phyloP scores from a whole-genome alignment of 2,329 filamentous ascomycete species.

The Dendryphion nanum region DNA sequence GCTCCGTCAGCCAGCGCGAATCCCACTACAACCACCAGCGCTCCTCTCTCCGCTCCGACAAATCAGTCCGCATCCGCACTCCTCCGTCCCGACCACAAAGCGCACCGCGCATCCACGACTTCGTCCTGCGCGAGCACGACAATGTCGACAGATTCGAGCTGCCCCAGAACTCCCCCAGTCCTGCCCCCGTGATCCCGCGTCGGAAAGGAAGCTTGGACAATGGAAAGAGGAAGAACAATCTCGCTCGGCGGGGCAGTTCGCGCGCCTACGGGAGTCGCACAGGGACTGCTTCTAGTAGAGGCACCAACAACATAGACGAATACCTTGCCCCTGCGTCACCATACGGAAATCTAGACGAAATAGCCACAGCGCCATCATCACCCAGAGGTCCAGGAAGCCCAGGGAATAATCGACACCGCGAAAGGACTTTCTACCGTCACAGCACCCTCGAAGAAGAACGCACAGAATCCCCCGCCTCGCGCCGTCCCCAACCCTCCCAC shows the following conservation, averaged over 20 bases:
- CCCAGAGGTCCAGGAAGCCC: too few relatives aligned
- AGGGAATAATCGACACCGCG: conserved; percentile 38
- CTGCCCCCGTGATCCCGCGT: conserved; percentile 12
- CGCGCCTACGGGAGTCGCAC: conserved; percentile 4
- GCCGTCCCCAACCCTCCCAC: not conserved
- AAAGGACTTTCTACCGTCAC: conserved; percentile 26
- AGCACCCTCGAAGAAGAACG: conserved; percentile 4
- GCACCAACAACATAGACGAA: conserved; percentile 14
- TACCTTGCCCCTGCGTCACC: not conserved
- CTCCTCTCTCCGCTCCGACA: conserved; percentile 27
- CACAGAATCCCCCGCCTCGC: not conserved
- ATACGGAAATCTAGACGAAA: conserved; percentile 24
- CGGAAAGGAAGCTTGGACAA: conserved; percentile 11
- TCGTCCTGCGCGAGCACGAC: conserved; percentile 15
- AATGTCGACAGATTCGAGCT: conserved; percentile 3
- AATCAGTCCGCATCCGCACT: conserved; percentile 12
- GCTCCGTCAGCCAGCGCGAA: conserved; percentile 20
- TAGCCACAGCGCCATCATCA: conserved; percentile 40
- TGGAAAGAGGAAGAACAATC: conserved; percentile 5
- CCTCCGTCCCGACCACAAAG: conserved; percentile 13
- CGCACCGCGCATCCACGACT: conserved; percentile 15
- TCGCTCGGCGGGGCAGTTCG: conserved; percentile 5
- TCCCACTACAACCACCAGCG: conserved; percentile 36
- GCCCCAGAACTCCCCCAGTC: conserved; percentile 8
- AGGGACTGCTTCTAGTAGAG: not conserved